Conservation (phyloP, 1,284 basidiomycete species). For the Violaceomyces palustris region DNA sequence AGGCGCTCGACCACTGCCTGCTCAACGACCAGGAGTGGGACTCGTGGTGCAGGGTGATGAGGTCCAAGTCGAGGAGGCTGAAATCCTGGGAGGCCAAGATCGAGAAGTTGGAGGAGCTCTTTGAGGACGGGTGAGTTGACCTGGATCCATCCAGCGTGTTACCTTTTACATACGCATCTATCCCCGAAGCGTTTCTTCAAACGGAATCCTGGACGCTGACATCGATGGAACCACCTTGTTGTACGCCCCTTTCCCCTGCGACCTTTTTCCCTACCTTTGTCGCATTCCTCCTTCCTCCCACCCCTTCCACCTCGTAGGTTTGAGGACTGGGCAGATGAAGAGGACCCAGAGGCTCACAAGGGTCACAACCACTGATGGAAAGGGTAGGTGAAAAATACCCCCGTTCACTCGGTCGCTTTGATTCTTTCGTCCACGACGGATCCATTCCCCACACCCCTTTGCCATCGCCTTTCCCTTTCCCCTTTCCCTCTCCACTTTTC, state of each 20-base stretch:
- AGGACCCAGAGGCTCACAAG: conserved; percentile 39
- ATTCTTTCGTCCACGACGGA: too few species aligned
- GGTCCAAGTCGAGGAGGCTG: conserved; percentile 24
- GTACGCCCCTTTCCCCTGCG: too few species aligned
- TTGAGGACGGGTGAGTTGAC: conserved; percentile 50
- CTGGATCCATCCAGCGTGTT: too few species aligned
- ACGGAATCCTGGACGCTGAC: too few species aligned
- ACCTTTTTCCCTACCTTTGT: conserved; percentile 1
- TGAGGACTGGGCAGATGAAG: conserved; percentile 53
- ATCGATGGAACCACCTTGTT: too few species aligned
- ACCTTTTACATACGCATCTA: not conserved
- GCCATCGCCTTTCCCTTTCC: too few species aligned
- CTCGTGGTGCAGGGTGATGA: conserved; percentile 54
- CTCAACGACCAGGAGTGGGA: conserved; percentile 55
- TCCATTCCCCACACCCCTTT: too few species aligned
- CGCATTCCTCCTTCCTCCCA: not conserved
- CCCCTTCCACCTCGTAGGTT: conserved; percentile 36
- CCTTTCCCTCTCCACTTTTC: too few species aligned
- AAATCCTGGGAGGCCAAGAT: conserved; percentile 5
- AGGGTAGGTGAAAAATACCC: too few species aligned
- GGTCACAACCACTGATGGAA: conserved; percentile 30
- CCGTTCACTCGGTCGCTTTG: too few species aligned
- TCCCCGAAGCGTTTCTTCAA: too few species aligned
- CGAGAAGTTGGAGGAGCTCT: conserved; percentile 44
- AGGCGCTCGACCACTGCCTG: conserved; percentile 53